Conservation (phyloP, 2,329 filamentous ascomycete genomes). For the Fusarium mundagurra region DNA sequence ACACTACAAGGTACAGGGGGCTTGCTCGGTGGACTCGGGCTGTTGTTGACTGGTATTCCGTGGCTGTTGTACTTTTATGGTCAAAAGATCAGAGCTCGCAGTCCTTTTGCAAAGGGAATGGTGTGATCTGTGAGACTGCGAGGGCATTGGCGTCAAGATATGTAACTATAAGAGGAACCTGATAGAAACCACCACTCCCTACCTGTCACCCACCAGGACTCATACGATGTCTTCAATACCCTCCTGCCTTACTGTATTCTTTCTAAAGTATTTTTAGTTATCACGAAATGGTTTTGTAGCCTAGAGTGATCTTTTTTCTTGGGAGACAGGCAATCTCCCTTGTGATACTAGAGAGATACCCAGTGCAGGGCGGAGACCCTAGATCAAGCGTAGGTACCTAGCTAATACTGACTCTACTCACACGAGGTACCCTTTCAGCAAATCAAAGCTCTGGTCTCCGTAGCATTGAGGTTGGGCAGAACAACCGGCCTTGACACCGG, state of each 20-base stretch:
- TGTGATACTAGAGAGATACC: not conserved
- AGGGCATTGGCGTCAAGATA: not conserved
- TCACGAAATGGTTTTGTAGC: rapidly evolving
- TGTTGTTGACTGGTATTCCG: conserved; percentile 70
- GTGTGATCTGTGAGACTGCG: not conserved
- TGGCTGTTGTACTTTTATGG: conserved; percentile 75
- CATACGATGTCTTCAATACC: not conserved
- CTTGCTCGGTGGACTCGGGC: conserved; percentile 69
- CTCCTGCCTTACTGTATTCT: not conserved
- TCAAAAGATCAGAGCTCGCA: conserved; percentile 67
- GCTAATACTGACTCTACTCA: too few relatives aligned
- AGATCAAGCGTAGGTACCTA: too few relatives aligned
- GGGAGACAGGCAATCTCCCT: not conserved
- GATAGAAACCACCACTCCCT: not conserved
- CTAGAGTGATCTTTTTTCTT: not conserved
- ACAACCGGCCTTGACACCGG: not conserved
- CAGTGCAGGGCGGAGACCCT: too few relatives aligned
- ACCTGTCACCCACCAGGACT: not conserved
- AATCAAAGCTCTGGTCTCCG: not conserved
- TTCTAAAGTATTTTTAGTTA: rapidly evolving
- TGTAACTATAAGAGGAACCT: not conserved
- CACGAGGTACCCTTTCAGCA: not conserved
- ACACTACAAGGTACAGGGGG: conserved; percentile 70
- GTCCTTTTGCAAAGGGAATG: conserved; percentile 62
- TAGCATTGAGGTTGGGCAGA: not conserved